These are phyloP conservation scores for Ceratocystis eucalypticola DNA, from an alignment of 2,329 filamentous ascomycete species.

Conservation along the genomic window DNA sequence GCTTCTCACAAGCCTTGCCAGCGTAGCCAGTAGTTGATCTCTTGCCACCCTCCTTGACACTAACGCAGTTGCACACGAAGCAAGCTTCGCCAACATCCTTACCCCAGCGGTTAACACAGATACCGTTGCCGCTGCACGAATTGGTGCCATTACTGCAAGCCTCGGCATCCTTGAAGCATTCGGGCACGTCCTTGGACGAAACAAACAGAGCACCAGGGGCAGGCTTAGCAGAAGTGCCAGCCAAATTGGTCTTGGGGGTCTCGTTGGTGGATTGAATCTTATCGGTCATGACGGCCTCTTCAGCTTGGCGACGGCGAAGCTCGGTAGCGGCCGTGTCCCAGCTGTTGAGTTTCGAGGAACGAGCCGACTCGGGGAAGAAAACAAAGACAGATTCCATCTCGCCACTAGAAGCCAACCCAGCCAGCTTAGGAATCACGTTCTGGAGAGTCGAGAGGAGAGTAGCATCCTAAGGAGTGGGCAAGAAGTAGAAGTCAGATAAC, in stretches of 20 bases:
- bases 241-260: conserved; percentile 11
- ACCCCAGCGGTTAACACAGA: conserved; percentile 55
- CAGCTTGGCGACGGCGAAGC: conserved; percentile 35
- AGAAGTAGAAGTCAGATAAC: not conserved
- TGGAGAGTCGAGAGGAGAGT: conserved; percentile 33
- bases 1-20: conserved; percentile 77
- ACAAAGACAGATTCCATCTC: conserved; percentile 45
- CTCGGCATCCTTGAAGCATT: conserved; percentile 60
- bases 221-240: conserved; percentile 18
- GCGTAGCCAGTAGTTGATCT: conserved; percentile 61
- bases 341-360: conserved; percentile 27
- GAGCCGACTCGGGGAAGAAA: conserved; percentile 37
- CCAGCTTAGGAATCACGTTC: conserved; percentile 33
- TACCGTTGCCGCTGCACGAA: conserved; percentile 71
- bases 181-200: conserved; percentile 38
- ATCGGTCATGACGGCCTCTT: conserved; percentile 21
- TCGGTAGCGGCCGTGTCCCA: conserved; percentile 33
- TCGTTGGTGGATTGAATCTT: conserved; percentile 18
- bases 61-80: conserved; percentile 64
- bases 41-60: conserved; percentile 33
- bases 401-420: conserved; percentile 33
- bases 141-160: conserved; percentile 57
- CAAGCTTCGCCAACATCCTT: conserved; percentile 38
- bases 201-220: conserved; percentile 22
- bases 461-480: conserved; percentile 26